These are phyloP conservation scores for Martiniozyma abietophila DNA, from an alignment of 805 yeast genomes.

Conservation along the genomic window DNA sequence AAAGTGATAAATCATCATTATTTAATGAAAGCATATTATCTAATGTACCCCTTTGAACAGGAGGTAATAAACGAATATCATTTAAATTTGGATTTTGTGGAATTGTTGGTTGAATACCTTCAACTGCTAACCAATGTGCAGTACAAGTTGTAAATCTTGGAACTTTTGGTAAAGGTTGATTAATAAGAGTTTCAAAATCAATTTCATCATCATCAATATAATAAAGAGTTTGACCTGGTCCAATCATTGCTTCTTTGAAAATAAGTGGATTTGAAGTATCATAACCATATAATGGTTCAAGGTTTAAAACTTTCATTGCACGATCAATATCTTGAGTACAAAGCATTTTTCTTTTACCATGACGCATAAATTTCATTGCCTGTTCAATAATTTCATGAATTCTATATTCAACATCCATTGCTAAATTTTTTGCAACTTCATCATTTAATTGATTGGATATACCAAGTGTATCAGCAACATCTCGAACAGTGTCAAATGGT, in stretches of 20 bases:
- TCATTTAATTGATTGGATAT: constrained; percentile 62
- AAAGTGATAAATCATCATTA: constrained; percentile 30
- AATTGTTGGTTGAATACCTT: constrained; percentile 96
- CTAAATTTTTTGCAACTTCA: constrained; percentile 87
- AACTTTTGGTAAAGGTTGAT: constrained; percentile 90
- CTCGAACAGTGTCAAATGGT: constrained; percentile 92
- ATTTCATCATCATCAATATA: constrained; percentile 88
- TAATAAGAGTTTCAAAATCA: constrained; percentile 87
- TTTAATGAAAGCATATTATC: constrained; percentile 49
- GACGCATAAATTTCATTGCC: constrained; percentile 93
- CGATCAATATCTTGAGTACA: constrained; percentile 74
- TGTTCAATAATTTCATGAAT: constrained; percentile 93
- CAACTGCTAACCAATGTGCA: constrained; percentile 96
- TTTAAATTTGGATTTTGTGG: constrained; percentile 88
- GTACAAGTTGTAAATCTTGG: constrained; percentile 90
- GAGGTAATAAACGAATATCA: constrained; percentile 71
- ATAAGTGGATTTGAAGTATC: constrained; percentile 59
- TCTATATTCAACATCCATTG: constrained; percentile 99
- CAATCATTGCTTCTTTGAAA: constrained; percentile 82
- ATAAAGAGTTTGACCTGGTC: constrained; percentile 88
- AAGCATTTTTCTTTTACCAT: constrained; percentile 73
- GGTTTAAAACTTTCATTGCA: constrained; percentile 76
- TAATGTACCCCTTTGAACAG: constrained; percentile 76
- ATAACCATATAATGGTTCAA: constrained; percentile 91
- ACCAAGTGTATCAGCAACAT: constrained; percentile 90